Conservation (phyloP, 345 rosid genomes). For the Salix udensis region DNA sequence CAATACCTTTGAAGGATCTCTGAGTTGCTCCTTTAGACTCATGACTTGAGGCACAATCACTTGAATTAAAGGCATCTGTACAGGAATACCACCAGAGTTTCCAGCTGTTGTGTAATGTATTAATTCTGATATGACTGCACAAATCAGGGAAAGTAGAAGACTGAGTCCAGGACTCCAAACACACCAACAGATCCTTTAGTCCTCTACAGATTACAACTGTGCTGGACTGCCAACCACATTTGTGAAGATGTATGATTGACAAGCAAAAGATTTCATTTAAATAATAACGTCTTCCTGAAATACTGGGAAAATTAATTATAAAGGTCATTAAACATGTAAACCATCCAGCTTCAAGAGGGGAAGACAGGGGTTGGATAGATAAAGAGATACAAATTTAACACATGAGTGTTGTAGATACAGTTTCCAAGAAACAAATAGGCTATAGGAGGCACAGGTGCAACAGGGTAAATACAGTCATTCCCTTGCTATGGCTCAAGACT, state of each 20-base stretch:
- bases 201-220: background rate
- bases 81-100: conserved; percentile 72
- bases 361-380: background rate
- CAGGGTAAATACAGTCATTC: background rate
- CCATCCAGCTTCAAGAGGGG: background rate
- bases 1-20: conserved; percentile 84
- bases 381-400: background rate
- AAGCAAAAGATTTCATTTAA: background rate
- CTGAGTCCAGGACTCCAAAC: background rate
- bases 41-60: conserved; percentile 87
- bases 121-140: conserved; percentile 87
- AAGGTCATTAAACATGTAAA: background rate
- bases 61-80: conserved; percentile 88
- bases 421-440: background rate
- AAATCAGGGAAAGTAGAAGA: conserved; percentile 6
- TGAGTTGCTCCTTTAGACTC: conserved; percentile 71
- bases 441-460: background rate
- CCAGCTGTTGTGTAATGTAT: conserved; percentile 79
- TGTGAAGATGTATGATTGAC: background rate
- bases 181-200: background rate
- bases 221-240: background rate
- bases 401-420: background rate
- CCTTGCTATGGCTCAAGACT: background rate
- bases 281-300: background rate
- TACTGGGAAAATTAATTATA: background rate